Evolutionary conservation across 768 basidiomycete genomes (phyloP), one percentile per base, ranked within the genome.

Genomic region (Panellus pusillus): DNA sequence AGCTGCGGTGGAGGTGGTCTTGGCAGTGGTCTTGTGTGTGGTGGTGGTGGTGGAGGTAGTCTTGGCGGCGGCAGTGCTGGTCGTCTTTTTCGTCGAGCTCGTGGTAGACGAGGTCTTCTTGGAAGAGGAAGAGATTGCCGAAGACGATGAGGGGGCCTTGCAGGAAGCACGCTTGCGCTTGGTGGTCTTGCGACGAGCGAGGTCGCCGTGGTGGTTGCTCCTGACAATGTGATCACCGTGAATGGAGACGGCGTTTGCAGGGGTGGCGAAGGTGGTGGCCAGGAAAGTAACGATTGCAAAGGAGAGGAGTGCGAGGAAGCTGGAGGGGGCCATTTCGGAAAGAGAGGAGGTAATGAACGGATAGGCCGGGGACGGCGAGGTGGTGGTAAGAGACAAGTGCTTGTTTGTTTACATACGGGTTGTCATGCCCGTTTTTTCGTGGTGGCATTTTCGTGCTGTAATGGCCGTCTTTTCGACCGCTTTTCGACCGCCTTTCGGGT

Each of bases 231-330:
- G 61, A 48, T 67, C 61, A 51, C 65, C 64, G 17, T 76, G 77
- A 5, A 79, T 61, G 6, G 75, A 75, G 45, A 91, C 73, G 7
- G 87, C 88, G 59, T 73, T 73, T 37, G 72, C 81, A 19, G 78
- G 75, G 7, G 72, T 52, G 0, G 80, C 66, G 29, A 79, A 75
- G 6, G 82, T 77, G 60, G 74, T 72, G 43, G 79, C 74, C 55
- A 89, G 54, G 57, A 89, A 62, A 18, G 83, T 79, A 47, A 91
- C 64, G 20, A 83, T 73, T 14, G 81, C 72, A 37, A 90, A 56
- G 18, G 86, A 79, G 48, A 90, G 24, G 55, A 89, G 68, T 63
- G 78, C 79, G 64, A 87, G 63, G 44, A 87, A 64, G 58, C 79
- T 85, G 53, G 70, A 39, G 44, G 75, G 63, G 39, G 81, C 75